Evolutionary conservation across 768 basidiomycete species (phyloP), one percentile per base, ranked within the genome.

Genomic region (Mycena floridula): DNA sequence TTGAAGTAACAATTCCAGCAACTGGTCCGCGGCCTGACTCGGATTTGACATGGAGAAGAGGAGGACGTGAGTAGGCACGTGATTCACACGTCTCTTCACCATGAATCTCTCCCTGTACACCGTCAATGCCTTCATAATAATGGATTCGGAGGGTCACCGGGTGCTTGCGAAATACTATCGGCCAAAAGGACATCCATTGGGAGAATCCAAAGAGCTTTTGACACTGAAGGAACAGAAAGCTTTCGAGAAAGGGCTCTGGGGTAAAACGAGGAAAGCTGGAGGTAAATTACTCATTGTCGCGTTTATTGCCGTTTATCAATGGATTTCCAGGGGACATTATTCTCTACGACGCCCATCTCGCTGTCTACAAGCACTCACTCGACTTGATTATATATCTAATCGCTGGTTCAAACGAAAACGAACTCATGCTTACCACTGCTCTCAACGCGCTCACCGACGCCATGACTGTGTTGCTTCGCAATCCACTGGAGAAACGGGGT

Each of bases 371-470:
- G 51, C 88, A 96, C 58, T 91, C 94, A 15, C 81, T 95, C 40
- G 96, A 99, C 72, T 81, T 99, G 56, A 86, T 93, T 44, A 81
- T 97, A 63, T 96, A 96, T 73, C 79, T 98, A 56, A 76, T 97
- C 56, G 91, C 89, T 12, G 82, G 85, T 4, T 76, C 89, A 6
- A 69, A 72, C 2, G 93, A 96, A 66, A 99, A 99, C 65, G 96
- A 99, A 63, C 78, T 98, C 44, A 96, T 97, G 90, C 80, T 98
- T 26, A 79, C 87, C 45, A 67, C 79, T n/a, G 86, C 89, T 13
- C 81, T 98, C 13, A 74, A 70, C 28, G 89, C 90, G 0, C 84
- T 96, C 57, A 73, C 80, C 40, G 96, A 98, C 56, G 91, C 94
- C 26, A 68, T 94, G 21, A 77, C 81, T 16, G 71, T 97, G 57